Percentiles rank a stretch among this genome's conserved stretches.
Evolutionary conservation across 805 yeast genomes (phyloP).

Genomic region (Sugiyamaella floridensis): DNA sequence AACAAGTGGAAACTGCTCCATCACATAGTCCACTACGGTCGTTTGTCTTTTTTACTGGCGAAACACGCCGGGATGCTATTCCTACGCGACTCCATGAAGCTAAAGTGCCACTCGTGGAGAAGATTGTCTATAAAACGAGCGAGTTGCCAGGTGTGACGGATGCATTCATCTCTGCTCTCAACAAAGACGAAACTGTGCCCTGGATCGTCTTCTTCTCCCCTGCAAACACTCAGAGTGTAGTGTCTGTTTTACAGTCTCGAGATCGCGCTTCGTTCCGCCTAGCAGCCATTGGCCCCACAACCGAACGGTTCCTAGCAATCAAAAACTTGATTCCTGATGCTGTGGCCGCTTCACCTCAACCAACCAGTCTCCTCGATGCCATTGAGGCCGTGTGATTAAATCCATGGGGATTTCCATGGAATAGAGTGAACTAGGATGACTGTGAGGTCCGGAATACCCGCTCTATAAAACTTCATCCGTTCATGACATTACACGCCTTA

Average conservation of each 20-base stretch:
- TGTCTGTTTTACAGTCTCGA: slow-evolving; percentile 37
- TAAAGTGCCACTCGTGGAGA: slow-evolving; percentile 47
- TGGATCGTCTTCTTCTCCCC: slow-evolving; percentile 92
- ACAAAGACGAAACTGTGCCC: slow-evolving; percentile 20
- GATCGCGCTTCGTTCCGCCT: slow-evolving; percentile 33
- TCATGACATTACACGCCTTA: too few relatives aligned
- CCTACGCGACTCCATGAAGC: slow-evolving; percentile 49
- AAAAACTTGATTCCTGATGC: slow-evolving; percentile 53
- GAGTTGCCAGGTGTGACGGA: slow-evolving; percentile 41
- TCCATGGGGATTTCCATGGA: not conserved
- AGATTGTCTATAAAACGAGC: slow-evolving; percentile 63
- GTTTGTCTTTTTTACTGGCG: slow-evolving; percentile 74
- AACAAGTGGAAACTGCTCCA: slow-evolving; percentile 21
- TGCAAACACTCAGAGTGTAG: slow-evolving; percentile 68
- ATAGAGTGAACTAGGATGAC: not conserved
- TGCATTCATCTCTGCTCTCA: slow-evolving; percentile 12
- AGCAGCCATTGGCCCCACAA: slow-evolving; percentile 92
- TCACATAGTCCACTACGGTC: slow-evolving; percentile 13
- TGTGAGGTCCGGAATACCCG: too few relatives aligned
- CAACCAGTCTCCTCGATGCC: slow-evolving; percentile 26
- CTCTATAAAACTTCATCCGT: too few relatives aligned
- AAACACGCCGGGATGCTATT: slow-evolving; percentile 70
- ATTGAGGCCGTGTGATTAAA: slow-evolving; percentile 37
- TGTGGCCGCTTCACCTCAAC: slow-evolving; percentile 75
- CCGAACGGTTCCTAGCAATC: slow-evolving; percentile 49